Conservation (phyloP, 352 stramenopile genomes). For the Pythium dissimile region DNA sequence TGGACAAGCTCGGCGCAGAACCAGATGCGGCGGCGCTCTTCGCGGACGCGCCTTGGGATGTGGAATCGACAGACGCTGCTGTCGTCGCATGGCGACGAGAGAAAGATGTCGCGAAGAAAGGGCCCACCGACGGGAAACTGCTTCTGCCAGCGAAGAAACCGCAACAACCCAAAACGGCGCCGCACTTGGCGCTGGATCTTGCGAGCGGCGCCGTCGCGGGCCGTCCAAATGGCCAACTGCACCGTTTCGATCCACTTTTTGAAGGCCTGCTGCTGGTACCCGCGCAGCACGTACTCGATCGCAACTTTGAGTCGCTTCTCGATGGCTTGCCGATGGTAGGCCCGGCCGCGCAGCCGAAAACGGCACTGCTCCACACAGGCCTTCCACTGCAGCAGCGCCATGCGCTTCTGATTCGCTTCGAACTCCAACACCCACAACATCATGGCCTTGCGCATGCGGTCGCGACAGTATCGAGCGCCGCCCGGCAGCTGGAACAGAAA, state of each 20-base stretch:
- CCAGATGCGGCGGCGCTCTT: conserved; percentile 61
- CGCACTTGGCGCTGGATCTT: conserved; percentile 55
- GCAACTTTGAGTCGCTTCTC: conserved; percentile 58
- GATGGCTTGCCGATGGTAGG: conserved; percentile 57
- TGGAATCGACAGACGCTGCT: conserved; percentile 32
- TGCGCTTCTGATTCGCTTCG: conserved; percentile 67
- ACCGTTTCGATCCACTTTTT: conserved; percentile 51
- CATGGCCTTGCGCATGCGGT: conserved; percentile 70
- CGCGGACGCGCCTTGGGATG: conserved; percentile 48
- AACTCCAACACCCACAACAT: conserved; percentile 68
- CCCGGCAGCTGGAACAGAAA: conserved; percentile 82
- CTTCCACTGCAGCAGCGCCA: conserved; percentile 80
- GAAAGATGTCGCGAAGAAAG: conserved; percentile 52
- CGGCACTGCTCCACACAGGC: conserved; percentile 60
- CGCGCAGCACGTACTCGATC: conserved; percentile 65
- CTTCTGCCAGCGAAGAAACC: conserved; percentile 44
- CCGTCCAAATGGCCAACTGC: conserved; percentile 54
- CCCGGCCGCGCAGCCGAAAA: conserved; percentile 48
- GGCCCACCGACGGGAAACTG: conserved; percentile 36
- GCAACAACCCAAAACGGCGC: conserved; percentile 31
- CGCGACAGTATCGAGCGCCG: conserved; percentile 64
- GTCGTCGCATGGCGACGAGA: conserved; percentile 31
- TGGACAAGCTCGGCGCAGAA: conserved; percentile 52
- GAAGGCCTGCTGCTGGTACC: conserved; percentile 59
- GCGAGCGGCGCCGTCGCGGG: conserved; percentile 44